Conservation (phyloP, 441 rosid species). For the Croton laevigatus region DNA sequence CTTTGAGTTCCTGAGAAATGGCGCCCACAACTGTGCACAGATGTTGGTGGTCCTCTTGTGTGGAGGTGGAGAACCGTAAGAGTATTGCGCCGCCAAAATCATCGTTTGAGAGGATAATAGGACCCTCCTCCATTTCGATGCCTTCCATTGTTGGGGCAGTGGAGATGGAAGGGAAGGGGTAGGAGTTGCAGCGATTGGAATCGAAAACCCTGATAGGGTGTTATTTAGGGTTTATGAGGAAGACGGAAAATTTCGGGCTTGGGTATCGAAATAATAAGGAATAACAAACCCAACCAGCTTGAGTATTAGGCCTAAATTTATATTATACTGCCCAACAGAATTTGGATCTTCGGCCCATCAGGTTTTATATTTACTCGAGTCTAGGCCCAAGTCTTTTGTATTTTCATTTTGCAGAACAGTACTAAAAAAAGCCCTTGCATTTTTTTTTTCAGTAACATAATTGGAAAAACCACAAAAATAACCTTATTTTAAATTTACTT, state of each 20-base stretch:
- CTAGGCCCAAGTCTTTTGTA: too few relatives aligned
- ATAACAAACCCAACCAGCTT: not conserved
- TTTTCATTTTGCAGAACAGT: too few relatives aligned
- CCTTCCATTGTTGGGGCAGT: conserved; percentile 31
- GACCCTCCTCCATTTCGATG: conserved; percentile 35
- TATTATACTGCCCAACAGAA: not conserved
- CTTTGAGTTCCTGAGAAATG: conserved; percentile 71
- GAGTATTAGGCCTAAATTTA: not conserved
- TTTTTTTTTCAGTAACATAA: too few relatives aligned
- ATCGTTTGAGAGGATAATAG: conserved; percentile 15
- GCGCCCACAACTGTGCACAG: conserved; percentile 65
- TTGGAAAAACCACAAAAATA: too few relatives aligned
- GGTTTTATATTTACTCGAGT: not conserved
- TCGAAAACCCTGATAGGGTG: conserved; percentile 3
- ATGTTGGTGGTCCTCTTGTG: conserved; percentile 57
- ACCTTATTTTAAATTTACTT: too few relatives aligned
- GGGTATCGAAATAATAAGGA: not conserved
- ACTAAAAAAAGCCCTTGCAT: too few relatives aligned
- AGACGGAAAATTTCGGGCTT: not conserved
- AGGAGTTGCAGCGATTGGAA: not conserved
- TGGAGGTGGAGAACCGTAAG: conserved; percentile 47
- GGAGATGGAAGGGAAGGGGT: not conserved
- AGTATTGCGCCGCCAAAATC: conserved; percentile 58
- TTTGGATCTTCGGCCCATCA: not conserved
- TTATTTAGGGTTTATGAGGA: conserved; percentile 27